phyloP scores from a whole-genome alignment of 2,329 filamentous ascomycete species.

The Pseudogymnoascus sp. region DNA sequence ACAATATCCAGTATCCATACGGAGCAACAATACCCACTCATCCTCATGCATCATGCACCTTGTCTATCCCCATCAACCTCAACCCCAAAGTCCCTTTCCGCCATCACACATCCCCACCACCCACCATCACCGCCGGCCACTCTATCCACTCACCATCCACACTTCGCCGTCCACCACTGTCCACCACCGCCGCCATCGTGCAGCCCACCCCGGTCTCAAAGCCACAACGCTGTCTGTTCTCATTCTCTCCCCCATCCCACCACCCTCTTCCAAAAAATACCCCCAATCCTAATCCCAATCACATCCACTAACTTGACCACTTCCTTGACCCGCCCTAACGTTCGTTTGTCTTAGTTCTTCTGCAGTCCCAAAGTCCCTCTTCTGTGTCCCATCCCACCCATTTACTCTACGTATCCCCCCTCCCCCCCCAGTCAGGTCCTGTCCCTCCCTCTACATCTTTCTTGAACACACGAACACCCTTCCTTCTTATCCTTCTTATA shows the following conservation, averaged over 20 bases:
- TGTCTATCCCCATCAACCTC: conserved; percentile 6
- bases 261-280: not conserved
- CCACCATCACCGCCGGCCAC: not conserved
- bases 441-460: conserved; percentile 19
- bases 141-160: not conserved
- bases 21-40: not conserved
- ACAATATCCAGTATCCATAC: not conserved
- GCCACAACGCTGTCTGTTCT: not conserved
- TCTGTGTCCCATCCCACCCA: not conserved
- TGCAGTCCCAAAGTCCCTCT: not conserved
- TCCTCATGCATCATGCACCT: conserved; percentile 3
- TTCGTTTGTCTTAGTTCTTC: not conserved
- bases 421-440: not conserved
- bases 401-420: too few relatives aligned
- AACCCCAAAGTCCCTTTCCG: conserved; percentile 7
- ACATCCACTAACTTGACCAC: conserved; percentile 1
- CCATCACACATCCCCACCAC: not conserved
- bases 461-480: conserved; percentile 10
- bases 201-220: not conserved
- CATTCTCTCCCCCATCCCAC: not conserved
- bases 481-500: conserved; percentile 24
- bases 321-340: conserved; percentile 4
- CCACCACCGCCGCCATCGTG: not conserved
- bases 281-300: not conserved
- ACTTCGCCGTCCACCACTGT: not conserved